Conservation (phyloP, 805 yeast genomes). For the Nakazawaea pomicola region DNA sequence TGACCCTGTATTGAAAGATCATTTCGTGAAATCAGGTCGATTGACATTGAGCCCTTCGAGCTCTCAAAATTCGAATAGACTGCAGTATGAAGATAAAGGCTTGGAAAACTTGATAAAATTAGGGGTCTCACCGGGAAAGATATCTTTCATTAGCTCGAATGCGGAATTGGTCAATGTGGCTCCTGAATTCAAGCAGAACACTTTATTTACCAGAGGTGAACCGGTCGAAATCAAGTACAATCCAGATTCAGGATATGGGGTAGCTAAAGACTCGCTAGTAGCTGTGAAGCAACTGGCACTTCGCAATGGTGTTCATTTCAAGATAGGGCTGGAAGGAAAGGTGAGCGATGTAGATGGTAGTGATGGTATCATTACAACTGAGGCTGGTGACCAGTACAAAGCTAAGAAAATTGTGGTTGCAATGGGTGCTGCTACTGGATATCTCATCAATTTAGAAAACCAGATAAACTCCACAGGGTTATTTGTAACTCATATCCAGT, state of each 20-base stretch:
- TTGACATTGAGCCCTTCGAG: constrained; percentile 24
- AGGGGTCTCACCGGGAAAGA: constrained; percentile 20
- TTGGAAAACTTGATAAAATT: constrained; percentile 20
- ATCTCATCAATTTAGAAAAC: constrained; percentile 23
- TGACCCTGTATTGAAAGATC: constrained; percentile 19
- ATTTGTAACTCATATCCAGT: constrained; percentile 31
- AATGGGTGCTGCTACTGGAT: constrained; percentile 34
- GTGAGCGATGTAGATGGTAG: constrained; percentile 6
- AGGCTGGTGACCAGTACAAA: constrained; percentile 21
- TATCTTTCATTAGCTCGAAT: constrained; percentile 16
- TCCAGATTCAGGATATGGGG: constrained; percentile 25
- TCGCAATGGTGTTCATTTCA: constrained; percentile 18
- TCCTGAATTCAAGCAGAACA: constrained; percentile 17
- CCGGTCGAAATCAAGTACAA: constrained; percentile 17
- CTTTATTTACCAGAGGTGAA: constrained; percentile 15
- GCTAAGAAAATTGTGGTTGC: constrained; percentile 29
- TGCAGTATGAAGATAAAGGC: constrained; percentile 21
- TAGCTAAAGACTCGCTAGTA: constrained; percentile 22
- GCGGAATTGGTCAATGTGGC: constrained; percentile 17
- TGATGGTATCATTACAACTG: constrained; percentile 7
- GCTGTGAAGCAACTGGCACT: constrained; percentile 17
- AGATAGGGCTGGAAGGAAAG: constrained; percentile 17
- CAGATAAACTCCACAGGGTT: constrained; percentile 33
- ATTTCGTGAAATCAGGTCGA: constrained; percentile 25
- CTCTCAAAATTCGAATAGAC: constrained; percentile 17